Evolutionary conservation across 768 basidiomycete genomes (phyloP).

Genomic region (Exidia glandulosa): DNA sequence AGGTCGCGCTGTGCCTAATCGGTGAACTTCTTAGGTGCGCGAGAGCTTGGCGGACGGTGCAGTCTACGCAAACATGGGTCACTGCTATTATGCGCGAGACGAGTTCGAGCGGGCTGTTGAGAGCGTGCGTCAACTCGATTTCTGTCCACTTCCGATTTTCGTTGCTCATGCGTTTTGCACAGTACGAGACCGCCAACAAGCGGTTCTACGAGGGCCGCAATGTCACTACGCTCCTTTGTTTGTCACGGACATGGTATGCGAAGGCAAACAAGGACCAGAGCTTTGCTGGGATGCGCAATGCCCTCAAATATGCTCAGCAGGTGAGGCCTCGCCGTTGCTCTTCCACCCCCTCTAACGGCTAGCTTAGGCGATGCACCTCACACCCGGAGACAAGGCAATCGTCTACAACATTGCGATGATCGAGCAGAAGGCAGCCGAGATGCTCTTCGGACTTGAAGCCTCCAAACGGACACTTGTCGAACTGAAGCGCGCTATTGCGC

Average conservation of each 20-base stretch:
- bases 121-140: constrained; percentile 42
- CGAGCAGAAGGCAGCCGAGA: constrained; percentile 89
- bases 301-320: constrained; percentile 71
- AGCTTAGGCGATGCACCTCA: constrained; percentile 62
- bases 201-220: constrained; percentile 68
- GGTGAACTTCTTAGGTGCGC: no score
- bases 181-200: constrained; percentile 90
- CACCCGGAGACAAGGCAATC: constrained; percentile 82
- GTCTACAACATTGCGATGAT: constrained; percentile 98
- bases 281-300: constrained; percentile 70
- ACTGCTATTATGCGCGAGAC: constrained; percentile 85
- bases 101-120: constrained; percentile 96
- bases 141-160: not conserved
- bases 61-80: constrained; percentile 93
- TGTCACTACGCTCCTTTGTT: constrained; percentile 65
- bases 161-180: not conserved
- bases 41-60: constrained; percentile 76
- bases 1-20: no score
- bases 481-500: constrained; percentile 63
- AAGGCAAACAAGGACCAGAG: constrained; percentile 88
- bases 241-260: constrained; percentile 89
- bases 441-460: constrained; percentile 63
- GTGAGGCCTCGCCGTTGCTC: constrained; percentile 35
- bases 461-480: constrained; percentile 75
- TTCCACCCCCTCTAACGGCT: not conserved